Conservation (phyloP, 169 alveolate species). For the Eimeria zaria region DNA sequence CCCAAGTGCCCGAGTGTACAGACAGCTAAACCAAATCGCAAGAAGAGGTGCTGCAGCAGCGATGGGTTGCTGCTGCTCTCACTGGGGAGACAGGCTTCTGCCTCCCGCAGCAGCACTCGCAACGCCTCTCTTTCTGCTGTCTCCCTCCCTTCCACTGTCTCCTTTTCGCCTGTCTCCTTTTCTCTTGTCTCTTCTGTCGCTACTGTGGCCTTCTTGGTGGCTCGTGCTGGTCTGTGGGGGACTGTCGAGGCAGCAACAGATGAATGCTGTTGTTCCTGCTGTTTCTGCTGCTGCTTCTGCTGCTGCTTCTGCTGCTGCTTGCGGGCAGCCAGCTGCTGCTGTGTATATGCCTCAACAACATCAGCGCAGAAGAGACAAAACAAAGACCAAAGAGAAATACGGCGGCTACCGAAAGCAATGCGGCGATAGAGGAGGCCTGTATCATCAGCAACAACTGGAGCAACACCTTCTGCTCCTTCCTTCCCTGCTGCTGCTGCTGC, state of each 20-base stretch:
- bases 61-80: not conserved
- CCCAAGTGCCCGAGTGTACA: slow-evolving; percentile 54
- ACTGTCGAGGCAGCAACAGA: not conserved
- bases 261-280: slow-evolving; percentile 1
- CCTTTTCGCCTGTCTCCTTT: not conserved
- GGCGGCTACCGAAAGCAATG: slow-evolving; percentile 57
- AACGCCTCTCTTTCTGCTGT: slow-evolving; percentile 33
- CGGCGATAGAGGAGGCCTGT: slow-evolving; percentile 60
- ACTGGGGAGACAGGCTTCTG: not conserved
- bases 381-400: slow-evolving; percentile 47
- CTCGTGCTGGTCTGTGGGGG: not conserved
- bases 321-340: not conserved
- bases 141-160: not conserved
- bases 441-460: slow-evolving; percentile 1
- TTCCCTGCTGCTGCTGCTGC: not conserved
- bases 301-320: slow-evolving; percentile 42
- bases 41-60: slow-evolving; percentile 57
- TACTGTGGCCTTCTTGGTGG: not conserved
- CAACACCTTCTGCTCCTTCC: not conserved
- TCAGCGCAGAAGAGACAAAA: slow-evolving; percentile 37
- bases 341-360: slow-evolving; percentile 5
- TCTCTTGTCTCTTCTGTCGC: not conserved
- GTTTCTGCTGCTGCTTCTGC: not conserved
- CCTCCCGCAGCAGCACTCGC: slow-evolving; percentile 25
- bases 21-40: slow-evolving; percentile 33